These are phyloP conservation scores for Striga hermonthica DNA, from an alignment of 305 asterid genomes.

Conservation along the genomic window DNA sequence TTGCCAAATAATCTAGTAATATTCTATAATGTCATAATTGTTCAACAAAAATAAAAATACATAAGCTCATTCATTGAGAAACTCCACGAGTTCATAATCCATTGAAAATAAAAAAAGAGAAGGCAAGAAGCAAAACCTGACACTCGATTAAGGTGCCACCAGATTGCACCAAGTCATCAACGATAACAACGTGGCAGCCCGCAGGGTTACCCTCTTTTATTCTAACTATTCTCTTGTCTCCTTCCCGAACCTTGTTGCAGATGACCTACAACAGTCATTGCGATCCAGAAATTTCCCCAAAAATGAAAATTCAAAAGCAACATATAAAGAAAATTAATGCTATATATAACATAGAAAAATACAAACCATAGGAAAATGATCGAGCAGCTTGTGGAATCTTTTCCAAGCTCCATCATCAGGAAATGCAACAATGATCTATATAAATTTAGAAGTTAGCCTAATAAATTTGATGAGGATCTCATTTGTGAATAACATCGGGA, in stretches of 20 bases:
- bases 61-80: too few species aligned
- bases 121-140: slow-evolving; percentile 59
- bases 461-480: slow-evolving; percentile 1
- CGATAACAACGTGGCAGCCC: slow-evolving; percentile 93
- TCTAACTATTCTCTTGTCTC: slow-evolving; percentile 88
- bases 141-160: slow-evolving; percentile 96
- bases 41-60: too few species aligned
- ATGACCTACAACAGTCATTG: slow-evolving; percentile 53
- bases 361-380: slow-evolving; percentile 76
- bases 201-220: slow-evolving; percentile 86
- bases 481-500: not conserved
- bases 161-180: slow-evolving; percentile 93
- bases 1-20: slow-evolving; percentile 4
- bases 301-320: slow-evolving; percentile 17
- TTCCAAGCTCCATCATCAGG: slow-evolving; percentile 99
- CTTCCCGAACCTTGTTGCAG: slow-evolving; percentile 96
- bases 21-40: not conserved
- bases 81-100: too few species aligned
- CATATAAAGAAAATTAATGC: not conserved
- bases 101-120: slow-evolving; percentile 13
- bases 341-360: slow-evolving; percentile 5
- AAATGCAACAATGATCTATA: slow-evolving; percentile 86
- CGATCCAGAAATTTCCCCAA: slow-evolving; percentile 13
- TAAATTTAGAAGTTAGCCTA: slow-evolving; percentile 6
- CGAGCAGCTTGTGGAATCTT: slow-evolving; percentile 87